A percentile compares a stretch with the other conserved stretches of the same genome.
These are phyloP conservation scores for Apiospora rasikravindrae DNA, from an alignment of 2,329 filamentous ascomycete species.

Conservation along the genomic window DNA sequence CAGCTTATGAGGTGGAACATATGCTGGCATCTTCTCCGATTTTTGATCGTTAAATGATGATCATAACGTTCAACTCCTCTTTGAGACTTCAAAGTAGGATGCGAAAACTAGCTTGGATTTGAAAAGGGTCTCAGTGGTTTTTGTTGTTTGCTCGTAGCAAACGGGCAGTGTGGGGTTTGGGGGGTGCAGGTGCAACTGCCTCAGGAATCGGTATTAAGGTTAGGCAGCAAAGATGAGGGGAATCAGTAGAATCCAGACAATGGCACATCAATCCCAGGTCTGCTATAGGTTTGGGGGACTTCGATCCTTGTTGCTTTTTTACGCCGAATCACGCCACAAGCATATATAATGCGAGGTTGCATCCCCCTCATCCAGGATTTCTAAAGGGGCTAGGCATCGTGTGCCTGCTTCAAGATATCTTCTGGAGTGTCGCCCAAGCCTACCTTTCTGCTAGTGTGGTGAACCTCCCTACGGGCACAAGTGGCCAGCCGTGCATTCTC, in stretches of 20 bases:
- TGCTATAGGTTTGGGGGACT: neutral
- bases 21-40: neutral
- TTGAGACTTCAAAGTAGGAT: neutral
- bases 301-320: neutral
- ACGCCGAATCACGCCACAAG: neutral
- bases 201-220: neutral
- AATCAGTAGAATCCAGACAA: neutral
- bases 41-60: neutral
- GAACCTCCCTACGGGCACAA: too few species aligned
- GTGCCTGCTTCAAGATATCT: neutral
- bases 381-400: neutral
- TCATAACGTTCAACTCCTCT: neutral
- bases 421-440: neutral
- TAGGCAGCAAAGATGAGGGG: neutral
- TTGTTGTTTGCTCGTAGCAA: neutral
- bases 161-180: neutral
- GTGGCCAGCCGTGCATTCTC: neutral
- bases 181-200: neutral
- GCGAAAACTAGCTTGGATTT: neutral
- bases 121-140: neutral
- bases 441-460: too few species aligned
- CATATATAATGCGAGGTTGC: neutral
- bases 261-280: neutral
- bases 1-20: conserved; percentile 1
- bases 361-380: neutral